phyloP scores from a whole-genome alignment of 805 yeast species.

The Candida argentea region DNA sequence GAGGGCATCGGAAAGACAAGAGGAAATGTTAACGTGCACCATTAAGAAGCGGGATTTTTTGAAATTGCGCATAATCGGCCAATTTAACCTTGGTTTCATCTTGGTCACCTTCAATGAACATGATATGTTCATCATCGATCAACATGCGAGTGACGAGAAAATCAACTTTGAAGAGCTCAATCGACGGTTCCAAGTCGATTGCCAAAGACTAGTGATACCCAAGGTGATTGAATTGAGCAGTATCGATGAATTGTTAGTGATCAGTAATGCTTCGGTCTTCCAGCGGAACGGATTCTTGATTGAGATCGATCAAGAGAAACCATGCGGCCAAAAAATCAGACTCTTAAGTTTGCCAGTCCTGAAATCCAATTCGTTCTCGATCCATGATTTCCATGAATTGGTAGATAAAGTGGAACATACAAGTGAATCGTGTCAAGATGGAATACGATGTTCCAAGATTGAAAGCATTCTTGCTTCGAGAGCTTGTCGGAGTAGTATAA shows the following conservation, averaged over 20 bases:
- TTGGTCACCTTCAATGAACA: constrained; percentile 45
- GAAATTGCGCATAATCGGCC: constrained; percentile 78
- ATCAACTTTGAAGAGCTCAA: constrained; percentile 71
- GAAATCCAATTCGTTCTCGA: constrained; percentile 56
- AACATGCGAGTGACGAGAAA: constrained; percentile 97
- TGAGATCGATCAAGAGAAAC: constrained; percentile 34
- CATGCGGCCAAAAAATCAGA: constrained; percentile 47
- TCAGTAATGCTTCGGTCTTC: constrained; percentile 49
- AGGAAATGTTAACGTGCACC: constrained; percentile 44
- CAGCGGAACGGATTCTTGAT: constrained; percentile 67
- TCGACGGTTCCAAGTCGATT: constrained; percentile 40
- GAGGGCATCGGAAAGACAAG: constrained; percentile 41
- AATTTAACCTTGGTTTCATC: constrained; percentile 93
- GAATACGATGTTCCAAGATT: constrained; percentile 62
- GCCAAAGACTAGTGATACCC: constrained; percentile 57
- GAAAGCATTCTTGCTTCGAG: constrained; percentile 85
- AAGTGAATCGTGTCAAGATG: constrained; percentile 6
- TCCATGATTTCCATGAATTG: constrained; percentile 67
- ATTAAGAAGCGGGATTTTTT: constrained; percentile 65
- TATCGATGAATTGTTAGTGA: constrained; percentile 66
- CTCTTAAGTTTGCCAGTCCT: constrained; percentile 65
- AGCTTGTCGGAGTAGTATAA: constrained; percentile 87
- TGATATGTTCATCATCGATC: constrained; percentile 84
- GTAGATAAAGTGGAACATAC: constrained; percentile 54
- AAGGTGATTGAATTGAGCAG: constrained; percentile 60